phyloP scores from a whole-genome alignment of 352 stramenopile species.

The Pythium aristosporum region DNA sequence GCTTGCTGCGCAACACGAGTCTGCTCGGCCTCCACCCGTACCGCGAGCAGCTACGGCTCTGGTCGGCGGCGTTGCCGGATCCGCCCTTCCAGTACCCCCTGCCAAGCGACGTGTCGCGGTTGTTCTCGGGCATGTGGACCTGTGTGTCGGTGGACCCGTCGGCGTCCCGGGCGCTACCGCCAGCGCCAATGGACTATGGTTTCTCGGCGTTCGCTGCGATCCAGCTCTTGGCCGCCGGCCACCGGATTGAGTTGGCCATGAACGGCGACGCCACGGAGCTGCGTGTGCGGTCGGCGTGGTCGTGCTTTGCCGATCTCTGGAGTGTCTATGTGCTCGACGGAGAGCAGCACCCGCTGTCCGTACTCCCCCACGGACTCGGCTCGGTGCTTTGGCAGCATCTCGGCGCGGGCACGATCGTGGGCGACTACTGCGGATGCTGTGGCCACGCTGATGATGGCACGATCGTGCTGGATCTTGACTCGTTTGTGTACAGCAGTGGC shows the following conservation, averaged over 20 bases:
- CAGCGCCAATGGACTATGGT: conserved; percentile 18
- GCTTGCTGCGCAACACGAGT: conserved; percentile 28
- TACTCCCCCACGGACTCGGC: conserved; percentile 22
- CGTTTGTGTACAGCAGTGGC: conserved; percentile 23
- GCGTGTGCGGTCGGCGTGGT: conserved; percentile 21
- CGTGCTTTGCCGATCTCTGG: conserved; percentile 28
- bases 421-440: conserved; percentile 26
- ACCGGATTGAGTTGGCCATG: conserved; percentile 23
- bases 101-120: conserved; percentile 15
- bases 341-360: conserved; percentile 7
- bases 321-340: conserved; percentile 23
- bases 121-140: conserved; percentile 24
- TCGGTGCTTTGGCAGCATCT: conserved; percentile 16
- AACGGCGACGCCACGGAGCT: conserved; percentile 14
- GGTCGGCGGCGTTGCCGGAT: neutral
- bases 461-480: conserved; percentile 27
- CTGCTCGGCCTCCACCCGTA: conserved; percentile 24
- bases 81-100: neutral
- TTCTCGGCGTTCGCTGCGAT: conserved; percentile 24
- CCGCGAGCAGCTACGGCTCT: conserved; percentile 23
- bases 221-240: conserved; percentile 10
- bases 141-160: conserved; percentile 22
- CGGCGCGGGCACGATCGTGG: conserved; percentile 12
- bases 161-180: conserved; percentile 10
- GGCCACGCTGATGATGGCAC: conserved; percentile 21